Evolutionary conservation across 495 filamentous ascomycete genomes (phyloP).

Genomic region (Delitschia confertaspora): DNA sequence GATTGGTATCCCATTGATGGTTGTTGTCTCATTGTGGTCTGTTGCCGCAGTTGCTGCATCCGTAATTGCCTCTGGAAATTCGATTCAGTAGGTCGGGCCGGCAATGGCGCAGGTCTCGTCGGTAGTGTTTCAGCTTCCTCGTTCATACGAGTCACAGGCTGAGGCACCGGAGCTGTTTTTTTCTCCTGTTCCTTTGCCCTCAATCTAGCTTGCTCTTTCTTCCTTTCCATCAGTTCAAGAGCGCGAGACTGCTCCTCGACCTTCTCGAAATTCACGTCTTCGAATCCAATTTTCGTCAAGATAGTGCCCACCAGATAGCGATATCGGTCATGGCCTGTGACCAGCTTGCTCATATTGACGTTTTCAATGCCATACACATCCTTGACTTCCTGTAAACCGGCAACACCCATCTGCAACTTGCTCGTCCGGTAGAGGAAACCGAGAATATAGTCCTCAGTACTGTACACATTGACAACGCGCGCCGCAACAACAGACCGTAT

Average conservation of each 20-base stretch:
- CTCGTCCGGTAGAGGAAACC: slow-evolving; percentile 50
- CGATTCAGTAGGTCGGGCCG: not conserved
- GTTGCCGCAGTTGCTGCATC: not conserved
- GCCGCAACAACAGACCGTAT: slow-evolving; percentile 49
- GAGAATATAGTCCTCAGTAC: slow-evolving; percentile 51
- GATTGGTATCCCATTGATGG: not conserved
- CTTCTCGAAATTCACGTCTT: slow-evolving; percentile 43
- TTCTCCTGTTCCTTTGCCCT: slow-evolving; percentile 29
- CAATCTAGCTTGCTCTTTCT: slow-evolving; percentile 38
- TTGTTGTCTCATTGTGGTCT: not conserved
- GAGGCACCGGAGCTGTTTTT: slow-evolving; percentile 6
- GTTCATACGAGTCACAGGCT: slow-evolving; percentile 1
- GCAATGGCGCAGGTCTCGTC: not conserved
- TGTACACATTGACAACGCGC: slow-evolving; percentile 52
- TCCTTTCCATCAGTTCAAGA: slow-evolving; percentile 33
- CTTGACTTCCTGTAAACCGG: slow-evolving; percentile 46
- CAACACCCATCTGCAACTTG: slow-evolving; percentile 48
- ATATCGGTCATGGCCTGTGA: slow-evolving; percentile 48
- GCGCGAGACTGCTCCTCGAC: slow-evolving; percentile 36
- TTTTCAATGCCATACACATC: slow-evolving; percentile 51
- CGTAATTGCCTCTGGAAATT: not conserved
- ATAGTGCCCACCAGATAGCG: slow-evolving; percentile 46
- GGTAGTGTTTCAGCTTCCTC: slow-evolving; percentile 1
- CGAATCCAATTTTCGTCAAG: slow-evolving; percentile 47
- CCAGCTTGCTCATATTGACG: slow-evolving; percentile 46